Base-by-base conservation (phyloP, 2,329 filamentous ascomycete genomes). In the Rutstroemia sp. region DNA sequence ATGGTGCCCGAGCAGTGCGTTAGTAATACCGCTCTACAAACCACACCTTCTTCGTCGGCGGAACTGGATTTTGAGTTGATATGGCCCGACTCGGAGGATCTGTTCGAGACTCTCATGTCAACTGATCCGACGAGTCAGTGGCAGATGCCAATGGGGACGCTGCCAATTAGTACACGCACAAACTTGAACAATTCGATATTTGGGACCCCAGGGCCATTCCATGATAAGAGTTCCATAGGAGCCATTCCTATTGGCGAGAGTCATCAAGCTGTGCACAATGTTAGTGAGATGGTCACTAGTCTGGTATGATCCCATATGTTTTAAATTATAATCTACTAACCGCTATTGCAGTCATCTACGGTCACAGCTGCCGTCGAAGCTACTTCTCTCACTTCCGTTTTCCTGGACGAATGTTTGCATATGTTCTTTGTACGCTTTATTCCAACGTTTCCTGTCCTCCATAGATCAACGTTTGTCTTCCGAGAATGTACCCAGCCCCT, bases 371-470 rank as follows among this genome's bases (percentile, higher is more conserved):
- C 71, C 12, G 70, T 74, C 14, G 73, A 75, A 59, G 68, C 71
- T 19, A 73, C 68, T 1, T 73, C 71, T 2, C 70, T 75, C 17
- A 75, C 71, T 19, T 76, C 74, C 0, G 71, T 74, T 19, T 76
- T 76, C 39, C 65, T 76, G 7, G 73, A 76, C 53, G 72, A 73
- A 59, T 75, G 73, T 59, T 61, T 76, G 16, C 74, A 76, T 57
- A 75, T 76, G 72, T 76, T 76, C 63, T 76, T 76, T 54, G 68
- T 69, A 14, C 69, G 72, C 16, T 75, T 76, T 57, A 74, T 75
- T 25, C 73, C 73, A 3, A 75, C 73, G 1, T 76, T 76, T 54
- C 73, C 73, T 5, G 66, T 76, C n/a, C 61, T 76, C 16, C 73
- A 76, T 62, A 67, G 71, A 57, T 69, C 73, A 34, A 76, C 73